Conservation (phyloP, 2,329 filamentous ascomycete species). For the Colletotrichum spaethianum region DNA sequence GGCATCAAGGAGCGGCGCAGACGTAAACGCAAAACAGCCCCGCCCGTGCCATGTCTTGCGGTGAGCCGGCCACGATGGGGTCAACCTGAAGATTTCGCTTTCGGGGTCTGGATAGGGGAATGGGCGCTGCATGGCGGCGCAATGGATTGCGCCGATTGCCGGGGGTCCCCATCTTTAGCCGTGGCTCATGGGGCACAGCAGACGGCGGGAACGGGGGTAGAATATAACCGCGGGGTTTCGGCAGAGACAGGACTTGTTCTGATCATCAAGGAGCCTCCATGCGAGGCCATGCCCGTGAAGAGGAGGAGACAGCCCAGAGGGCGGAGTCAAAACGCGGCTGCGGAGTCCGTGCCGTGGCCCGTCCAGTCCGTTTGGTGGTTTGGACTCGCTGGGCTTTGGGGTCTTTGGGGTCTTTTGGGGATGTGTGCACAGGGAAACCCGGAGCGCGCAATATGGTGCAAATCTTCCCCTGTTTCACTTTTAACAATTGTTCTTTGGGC, state of each 20-base stretch:
- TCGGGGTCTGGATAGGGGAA: neutral
- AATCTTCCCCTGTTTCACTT: constrained; percentile 33
- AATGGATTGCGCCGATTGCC: neutral
- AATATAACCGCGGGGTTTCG: neutral
- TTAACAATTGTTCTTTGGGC: constrained; percentile 11
- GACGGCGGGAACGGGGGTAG: neutral
- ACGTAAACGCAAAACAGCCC: too few relatives aligned
- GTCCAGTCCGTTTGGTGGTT: neutral
- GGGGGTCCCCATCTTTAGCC: neutral
- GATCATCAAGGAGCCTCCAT: neutral
- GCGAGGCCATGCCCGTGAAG: neutral
- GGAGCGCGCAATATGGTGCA: neutral
- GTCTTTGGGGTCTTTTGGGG: neutral
- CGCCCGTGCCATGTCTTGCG: neutral
- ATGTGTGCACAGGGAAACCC: neutral
- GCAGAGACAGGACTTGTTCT: neutral
- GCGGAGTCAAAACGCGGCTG: neutral
- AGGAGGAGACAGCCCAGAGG: neutral
- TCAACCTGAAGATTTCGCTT: neutral
- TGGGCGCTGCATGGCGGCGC: neutral
- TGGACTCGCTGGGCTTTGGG: neutral
- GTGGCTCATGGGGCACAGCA: neutral
- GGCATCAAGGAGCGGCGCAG: neutral
- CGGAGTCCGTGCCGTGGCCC: neutral
- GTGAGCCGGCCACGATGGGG: neutral